Conservation (phyloP, 2,329 filamentous ascomycete genomes). For the Calonectria leucothoes region DNA sequence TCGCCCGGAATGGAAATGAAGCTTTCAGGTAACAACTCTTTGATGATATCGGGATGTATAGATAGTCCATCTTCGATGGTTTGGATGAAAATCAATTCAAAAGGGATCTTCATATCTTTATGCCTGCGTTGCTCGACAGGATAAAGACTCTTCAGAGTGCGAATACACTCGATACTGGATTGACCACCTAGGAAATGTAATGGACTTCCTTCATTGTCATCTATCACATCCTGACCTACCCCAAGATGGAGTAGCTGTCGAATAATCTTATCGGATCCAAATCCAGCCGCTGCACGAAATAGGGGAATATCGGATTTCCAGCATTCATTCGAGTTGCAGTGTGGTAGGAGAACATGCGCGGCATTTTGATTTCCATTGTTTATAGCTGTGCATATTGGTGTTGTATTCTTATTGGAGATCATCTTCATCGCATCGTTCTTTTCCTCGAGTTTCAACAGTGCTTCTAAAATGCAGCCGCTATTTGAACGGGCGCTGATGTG, state of each 20-base stretch:
- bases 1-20: background rate
- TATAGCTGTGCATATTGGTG: background rate
- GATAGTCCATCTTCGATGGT: no score
- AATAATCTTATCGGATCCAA: accelerated
- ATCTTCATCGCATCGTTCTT: background rate
- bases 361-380: background rate
- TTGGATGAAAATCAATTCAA: background rate
- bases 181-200: background rate
- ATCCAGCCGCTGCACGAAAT: background rate
- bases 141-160: background rate
- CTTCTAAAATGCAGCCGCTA: background rate
- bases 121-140: background rate
- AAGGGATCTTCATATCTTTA: background rate
- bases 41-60: background rate
- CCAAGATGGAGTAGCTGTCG: background rate
- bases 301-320: background rate
- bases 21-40: background rate
- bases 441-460: background rate
- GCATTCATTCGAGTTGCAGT: background rate
- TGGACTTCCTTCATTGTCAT: background rate
- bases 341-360: background rate
- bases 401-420: background rate
- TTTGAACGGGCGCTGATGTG: background rate
- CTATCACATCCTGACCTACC: background rate
- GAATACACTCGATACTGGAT: background rate